Evolutionary conservation across 495 filamentous ascomycete species (phyloP).

Genomic region (Echria macrotheca): DNA sequence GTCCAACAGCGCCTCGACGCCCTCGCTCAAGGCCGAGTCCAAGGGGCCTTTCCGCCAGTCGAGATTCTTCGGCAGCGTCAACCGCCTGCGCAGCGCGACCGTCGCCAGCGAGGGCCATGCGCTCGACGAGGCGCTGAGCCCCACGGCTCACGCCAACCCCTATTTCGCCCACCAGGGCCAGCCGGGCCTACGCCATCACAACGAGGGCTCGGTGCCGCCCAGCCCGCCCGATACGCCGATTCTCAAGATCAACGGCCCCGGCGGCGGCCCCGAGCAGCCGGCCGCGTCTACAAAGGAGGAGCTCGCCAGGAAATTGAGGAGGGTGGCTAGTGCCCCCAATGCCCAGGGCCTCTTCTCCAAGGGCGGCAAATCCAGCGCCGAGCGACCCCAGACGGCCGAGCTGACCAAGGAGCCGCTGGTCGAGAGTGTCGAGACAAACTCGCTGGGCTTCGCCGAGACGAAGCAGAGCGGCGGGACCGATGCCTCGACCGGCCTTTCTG

Average conservation of each 20-base stretch:
- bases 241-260: slow-evolving; percentile 65
- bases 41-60: slow-evolving; percentile 76
- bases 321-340: slow-evolving; percentile 95
- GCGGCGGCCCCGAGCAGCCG: slow-evolving; percentile 55
- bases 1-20: neutral
- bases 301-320: slow-evolving; percentile 80
- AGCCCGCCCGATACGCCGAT: slow-evolving; percentile 91
- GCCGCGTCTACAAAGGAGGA: slow-evolving; percentile 84
- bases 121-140: slow-evolving; percentile 81
- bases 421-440: slow-evolving; percentile 49
- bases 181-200: slow-evolving; percentile 86
- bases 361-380: slow-evolving; percentile 49
- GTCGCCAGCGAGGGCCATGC: slow-evolving; percentile 91
- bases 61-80: slow-evolving; percentile 73
- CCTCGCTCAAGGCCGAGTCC: slow-evolving; percentile 41
- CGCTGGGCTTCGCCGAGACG: slow-evolving; percentile 48
- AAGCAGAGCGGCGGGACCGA: slow-evolving; percentile 26
- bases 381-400: slow-evolving; percentile 74
- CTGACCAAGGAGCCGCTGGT: slow-evolving; percentile 70
- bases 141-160: slow-evolving; percentile 91
- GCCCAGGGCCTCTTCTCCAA: slow-evolving; percentile 85
- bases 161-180: slow-evolving; percentile 97
- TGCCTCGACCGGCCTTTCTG: slow-evolving; percentile 12
- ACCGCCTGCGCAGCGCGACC: slow-evolving; percentile 73
- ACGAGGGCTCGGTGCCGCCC: slow-evolving; percentile 89